These are phyloP conservation scores for Fraxinus dipetala DNA, from an alignment of 305 asterid genomes.

Conservation along the genomic window DNA sequence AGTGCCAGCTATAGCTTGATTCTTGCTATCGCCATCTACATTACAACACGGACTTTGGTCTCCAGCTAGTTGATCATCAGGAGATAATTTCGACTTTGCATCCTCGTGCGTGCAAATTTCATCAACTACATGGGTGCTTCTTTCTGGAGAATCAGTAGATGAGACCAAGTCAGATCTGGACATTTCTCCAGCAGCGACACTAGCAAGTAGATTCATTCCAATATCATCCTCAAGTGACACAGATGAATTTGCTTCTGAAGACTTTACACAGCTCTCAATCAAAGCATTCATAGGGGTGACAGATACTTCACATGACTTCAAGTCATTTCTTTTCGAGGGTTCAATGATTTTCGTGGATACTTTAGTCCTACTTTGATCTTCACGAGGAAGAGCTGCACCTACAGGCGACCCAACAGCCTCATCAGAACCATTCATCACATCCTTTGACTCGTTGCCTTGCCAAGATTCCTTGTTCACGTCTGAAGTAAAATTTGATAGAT, in stretches of 20 bases:
- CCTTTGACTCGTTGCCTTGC: constrained; percentile 45
- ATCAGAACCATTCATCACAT: constrained; percentile 40
- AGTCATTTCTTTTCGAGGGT: constrained; percentile 33
- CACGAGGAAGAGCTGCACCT: constrained; percentile 38
- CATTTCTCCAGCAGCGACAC: constrained; percentile 62
- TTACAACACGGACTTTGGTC: constrained; percentile 19
- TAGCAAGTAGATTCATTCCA: constrained; percentile 72
- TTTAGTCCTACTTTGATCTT: constrained; percentile 34
- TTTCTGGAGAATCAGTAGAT: constrained; percentile 37
- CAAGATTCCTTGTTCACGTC: constrained; percentile 37
- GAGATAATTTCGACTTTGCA: constrained; percentile 37
- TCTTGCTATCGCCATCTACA: constrained; percentile 30
- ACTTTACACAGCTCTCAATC: constrained; percentile 61
- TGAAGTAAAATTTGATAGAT: constrained; percentile 27
- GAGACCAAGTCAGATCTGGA: constrained; percentile 46
- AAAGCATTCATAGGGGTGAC: constrained; percentile 62
- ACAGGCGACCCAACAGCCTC: constrained; percentile 48
- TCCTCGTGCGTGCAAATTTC: constrained; percentile 35
- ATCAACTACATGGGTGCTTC: constrained; percentile 31
- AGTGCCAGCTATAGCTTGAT: constrained; percentile 21
- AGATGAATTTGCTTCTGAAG: constrained; percentile 43
- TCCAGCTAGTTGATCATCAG: constrained; percentile 23
- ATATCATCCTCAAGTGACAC: constrained; percentile 49
- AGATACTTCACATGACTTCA: constrained; percentile 37
- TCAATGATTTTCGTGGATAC: constrained; percentile 40